Base-by-base conservation (phyloP, 352 stramenopile genomes). In the Phytopythium vexans region DNA sequence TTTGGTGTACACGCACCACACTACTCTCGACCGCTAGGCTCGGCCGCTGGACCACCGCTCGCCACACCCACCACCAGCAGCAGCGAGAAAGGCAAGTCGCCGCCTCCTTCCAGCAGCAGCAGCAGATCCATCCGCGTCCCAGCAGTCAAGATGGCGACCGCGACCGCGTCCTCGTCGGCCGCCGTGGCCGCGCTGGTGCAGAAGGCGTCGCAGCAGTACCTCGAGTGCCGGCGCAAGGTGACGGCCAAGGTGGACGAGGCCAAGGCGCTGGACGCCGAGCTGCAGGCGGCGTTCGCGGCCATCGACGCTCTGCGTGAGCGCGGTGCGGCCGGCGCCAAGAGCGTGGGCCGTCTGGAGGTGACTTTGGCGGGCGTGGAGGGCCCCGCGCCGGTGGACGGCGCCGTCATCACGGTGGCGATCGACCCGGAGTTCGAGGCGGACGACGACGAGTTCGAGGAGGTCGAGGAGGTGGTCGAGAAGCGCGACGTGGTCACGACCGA, bases 211-310 rank as follows among this genome's bases (percentile, higher is more conserved):
- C 77, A 90, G 62, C 72, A 92, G 56, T 94, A 94, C 64, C 65
- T 94, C 49, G 72, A 86, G 54, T 90, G 84, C 61, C 82, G 83
- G 48, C 84, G 84, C 52, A 82, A 71, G 43, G 77, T 94, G 27
- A 85, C 83, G 38, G 68, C 75, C 58, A 91, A 92, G 68, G 74
- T 88, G 48, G 83, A 94, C 34, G 72, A 89, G 56, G 72, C 90
- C 48, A 89, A 90, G 64, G 55, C 64, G 31, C 63, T 92, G 31
- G 82, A 94, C 48, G 65, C 70, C 54, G 66, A 92, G 69, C 89
- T 94, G 53, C 72, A 77, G 41, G 65, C 70, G 45, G 68, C 88
- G 46, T 92, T 92, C 57, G 56, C 71, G 65, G 69, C 85, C 60
- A 93, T 93, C 54, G 74, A 79, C 52, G 50, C 55, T 34, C 58